Conservation (phyloP, 768 basidiomycete species). For the Tylopilus balloui region DNA sequence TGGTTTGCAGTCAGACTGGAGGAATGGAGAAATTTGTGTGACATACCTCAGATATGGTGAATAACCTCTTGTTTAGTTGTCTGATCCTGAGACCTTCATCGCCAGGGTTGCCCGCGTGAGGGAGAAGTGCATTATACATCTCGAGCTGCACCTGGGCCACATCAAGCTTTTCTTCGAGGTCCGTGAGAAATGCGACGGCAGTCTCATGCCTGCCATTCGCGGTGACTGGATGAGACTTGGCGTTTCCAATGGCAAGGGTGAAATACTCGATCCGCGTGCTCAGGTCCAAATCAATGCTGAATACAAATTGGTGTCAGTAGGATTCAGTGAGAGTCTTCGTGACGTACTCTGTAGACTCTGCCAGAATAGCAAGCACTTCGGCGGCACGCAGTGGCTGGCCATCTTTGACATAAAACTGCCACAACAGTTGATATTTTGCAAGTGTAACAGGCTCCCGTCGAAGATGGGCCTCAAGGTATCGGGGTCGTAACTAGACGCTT, state of each 20-base stretch:
- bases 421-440: conserved; percentile 82
- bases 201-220: conserved; percentile 74
- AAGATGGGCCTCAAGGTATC: conserved; percentile 86
- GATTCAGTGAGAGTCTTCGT: neutral
- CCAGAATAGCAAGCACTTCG: conserved; percentile 74
- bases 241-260: conserved; percentile 91
- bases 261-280: conserved; percentile 84
- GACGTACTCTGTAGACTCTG: conserved; percentile 77
- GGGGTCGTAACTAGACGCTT: conserved; percentile 64
- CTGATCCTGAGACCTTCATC: conserved; percentile 62
- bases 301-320: conserved; percentile 2
- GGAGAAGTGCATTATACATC: conserved; percentile 63
- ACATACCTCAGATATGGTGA: conserved; percentile 81
- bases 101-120: conserved; percentile 56
- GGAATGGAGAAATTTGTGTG: neutral
- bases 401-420: conserved; percentile 96
- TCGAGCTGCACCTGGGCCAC: conserved; percentile 98
- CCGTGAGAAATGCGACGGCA: conserved; percentile 92
- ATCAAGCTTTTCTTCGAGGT: conserved; percentile 93
- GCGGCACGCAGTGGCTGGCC: conserved; percentile 86
- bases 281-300: conserved; percentile 63
- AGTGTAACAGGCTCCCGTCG: conserved; percentile 74
- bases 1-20: conserved; percentile 10
- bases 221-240: conserved; percentile 89
- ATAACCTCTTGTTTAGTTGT: conserved; percentile 53